phyloP scores from a whole-genome alignment of 164 flowering plant genomes.

The Magnolia changhungtana region DNA sequence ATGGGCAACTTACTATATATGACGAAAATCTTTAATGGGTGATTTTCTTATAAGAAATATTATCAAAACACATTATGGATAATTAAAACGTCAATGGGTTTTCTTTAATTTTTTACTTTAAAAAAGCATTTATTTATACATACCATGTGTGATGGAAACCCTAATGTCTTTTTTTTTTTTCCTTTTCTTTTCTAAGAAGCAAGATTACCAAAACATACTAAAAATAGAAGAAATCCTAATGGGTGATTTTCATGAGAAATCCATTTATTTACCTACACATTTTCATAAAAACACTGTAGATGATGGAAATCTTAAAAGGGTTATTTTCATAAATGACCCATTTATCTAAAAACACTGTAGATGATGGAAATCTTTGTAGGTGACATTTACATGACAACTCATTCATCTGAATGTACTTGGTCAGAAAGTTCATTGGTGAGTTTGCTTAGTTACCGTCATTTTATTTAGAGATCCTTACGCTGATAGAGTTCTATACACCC shows the following conservation, averaged over 20 bases:
- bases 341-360: background rate
- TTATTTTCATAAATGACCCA: background rate
- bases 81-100: background rate
- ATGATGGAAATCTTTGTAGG: background rate
- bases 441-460: background rate
- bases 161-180: background rate
- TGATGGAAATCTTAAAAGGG: background rate
- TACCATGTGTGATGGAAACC: background rate
- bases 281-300: background rate
- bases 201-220: background rate
- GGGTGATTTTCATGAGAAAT: background rate
- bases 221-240: background rate
- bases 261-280: background rate
- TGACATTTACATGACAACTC: background rate
- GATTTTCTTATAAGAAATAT: background rate
- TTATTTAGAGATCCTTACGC: background rate
- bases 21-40: background rate
- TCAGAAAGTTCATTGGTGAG: background rate
- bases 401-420: background rate
- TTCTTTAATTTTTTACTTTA: background rate
- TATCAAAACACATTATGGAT: background rate
- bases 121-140: background rate
- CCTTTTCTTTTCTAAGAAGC: background rate
- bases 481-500: background rate
- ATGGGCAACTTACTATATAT: background rate